Evolutionary conservation across 768 basidiomycete genomes (phyloP), one percentile per base, ranked within the genome.

Genomic region (Amanita fuliginea): DNA sequence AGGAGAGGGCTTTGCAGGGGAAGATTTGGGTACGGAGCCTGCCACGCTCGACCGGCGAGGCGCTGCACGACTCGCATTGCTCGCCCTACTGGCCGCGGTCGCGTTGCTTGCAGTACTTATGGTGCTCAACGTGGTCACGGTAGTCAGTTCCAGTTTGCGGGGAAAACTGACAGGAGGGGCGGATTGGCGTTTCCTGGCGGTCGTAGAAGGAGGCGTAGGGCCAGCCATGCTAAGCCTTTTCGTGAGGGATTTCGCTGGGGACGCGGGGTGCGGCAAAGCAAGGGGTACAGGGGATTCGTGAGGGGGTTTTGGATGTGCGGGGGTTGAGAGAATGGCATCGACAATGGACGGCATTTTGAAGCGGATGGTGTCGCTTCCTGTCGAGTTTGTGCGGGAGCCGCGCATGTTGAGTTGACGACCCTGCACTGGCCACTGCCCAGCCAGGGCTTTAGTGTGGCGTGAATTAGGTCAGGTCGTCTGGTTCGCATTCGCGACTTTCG

Each of bases 251-350:
- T 65, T 58, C 22, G 55, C 51, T 21, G 53, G 51, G 21, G 57
- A 54, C 19, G 54, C 42, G 22, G 59, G n/a, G 55, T 64, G 56
- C 14, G 65, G 56, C 10, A 51, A 51, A 10, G 77, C 74, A 35
- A 74, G 60, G 8, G 77, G 73, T 36, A 74, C 60, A 6, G 77
- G 73, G 1, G 74, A 75, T 28, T 72, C 72, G 58, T 77, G 77
- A n/a, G 72, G 71, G 6, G 76, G 75, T 28, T 75, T 69, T 28
- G 13, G 9, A 13, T 53, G 48, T 18, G 57, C 54, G 9, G 61
- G 61, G 35, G 28, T 46, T 18, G 45, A 46, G 19, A 36, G 33
- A 34, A 36, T 36, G n/a, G 33, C 13, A 8, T 34, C 35, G 11
- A 46, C 35, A 2, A 46, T 26, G 24, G 57, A 57, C 35, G 26